These are phyloP conservation scores for Calonectria hawksworthii DNA, from an alignment of 2,329 filamentous ascomycete species.

Conservation along the genomic window DNA sequence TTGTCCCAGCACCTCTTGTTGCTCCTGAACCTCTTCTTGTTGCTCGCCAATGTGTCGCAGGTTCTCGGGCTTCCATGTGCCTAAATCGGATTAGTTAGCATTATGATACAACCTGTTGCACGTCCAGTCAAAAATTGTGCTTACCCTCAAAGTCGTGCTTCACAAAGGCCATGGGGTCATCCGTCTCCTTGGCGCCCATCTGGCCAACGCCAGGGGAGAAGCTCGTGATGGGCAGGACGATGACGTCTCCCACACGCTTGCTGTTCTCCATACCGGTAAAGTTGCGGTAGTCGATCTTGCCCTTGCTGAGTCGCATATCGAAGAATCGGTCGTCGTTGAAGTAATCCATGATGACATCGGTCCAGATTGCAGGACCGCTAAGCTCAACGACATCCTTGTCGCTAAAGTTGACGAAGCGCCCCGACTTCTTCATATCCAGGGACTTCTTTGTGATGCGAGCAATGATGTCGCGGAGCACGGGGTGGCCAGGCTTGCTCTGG, in stretches of 20 bases:
- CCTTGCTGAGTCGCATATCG: constrained; percentile 78
- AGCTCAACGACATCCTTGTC: constrained; percentile 90
- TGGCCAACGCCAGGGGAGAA: constrained; percentile 96
- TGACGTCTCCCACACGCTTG: constrained; percentile 92
- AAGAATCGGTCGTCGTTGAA: constrained; percentile 95
- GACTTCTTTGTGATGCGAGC: constrained; percentile 88
- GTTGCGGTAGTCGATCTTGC: constrained; percentile 85
- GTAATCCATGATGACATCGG: constrained; percentile 90
- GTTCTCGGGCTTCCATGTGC: constrained; percentile 82
- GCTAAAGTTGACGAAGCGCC: constrained; percentile 70
- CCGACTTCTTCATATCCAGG: constrained; percentile 77
- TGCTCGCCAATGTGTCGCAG: constrained; percentile 79
- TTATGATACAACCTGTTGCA: not conserved
- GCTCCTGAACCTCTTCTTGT: constrained; percentile 48
- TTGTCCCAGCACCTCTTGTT: constrained; percentile 38
- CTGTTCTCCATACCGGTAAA: constrained; percentile 89
- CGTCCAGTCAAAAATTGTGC: constrained; percentile 34
- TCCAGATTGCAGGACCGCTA: constrained; percentile 95
- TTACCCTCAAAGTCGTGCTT: constrained; percentile 96
- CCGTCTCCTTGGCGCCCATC: constrained; percentile 89
- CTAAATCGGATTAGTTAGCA: constrained; percentile 54
- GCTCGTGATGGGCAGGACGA: constrained; percentile 94
- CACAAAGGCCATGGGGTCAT: constrained; percentile 97
- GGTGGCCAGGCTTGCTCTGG: constrained; percentile 94
- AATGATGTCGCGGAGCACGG: constrained; percentile 89